Base-by-base conservation (phyloP, 257 asterid species). In the Gentiana dahurica region DNA sequence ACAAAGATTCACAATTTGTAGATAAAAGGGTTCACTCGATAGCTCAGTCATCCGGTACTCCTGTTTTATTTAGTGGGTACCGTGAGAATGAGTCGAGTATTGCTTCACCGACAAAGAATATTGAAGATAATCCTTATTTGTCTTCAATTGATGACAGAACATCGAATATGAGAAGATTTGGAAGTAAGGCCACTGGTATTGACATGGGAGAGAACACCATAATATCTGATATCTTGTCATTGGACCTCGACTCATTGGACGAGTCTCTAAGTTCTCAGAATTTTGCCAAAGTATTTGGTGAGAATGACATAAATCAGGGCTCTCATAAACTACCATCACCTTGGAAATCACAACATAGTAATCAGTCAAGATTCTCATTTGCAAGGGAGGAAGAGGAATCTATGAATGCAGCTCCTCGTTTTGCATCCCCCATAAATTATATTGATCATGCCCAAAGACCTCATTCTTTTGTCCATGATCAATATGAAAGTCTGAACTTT, bases 291-390 rank as follows among this genome's bases (percentile, higher is more conserved):
- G 66, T 84, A 60, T 70, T 87, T 60, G 78, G 87, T 53, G 92
- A 82, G 57, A 64, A 73, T 63, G 81, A 79, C 68, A 69, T 59
- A 63, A 73, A 44, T 52, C 83, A 75, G 60, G 79, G 76, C 60
- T 68, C 84, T 66, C 73, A 70, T 63, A 81, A 82, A 53, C 80
- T 56, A 45, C 73, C 92, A 13, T 77, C 77, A 62, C 75, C 94
- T 0, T 75, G 81, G 76, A 88, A 83, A 80, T 60, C 53, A 64
- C 89, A 78, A 65, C 81, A 65, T 45, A 78, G 77, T 74, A 79
- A 63, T 67, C 95, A 88, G 59, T 92, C 98, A 34, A 83, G 95
- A 77, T 92, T 92, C 73, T 82, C 95, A 53, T 92, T 88, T 78
- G 98, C 98, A 37, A 77, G 98, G 77, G 98, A 83, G 68, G 88